phyloP scores from a whole-genome alignment of 257 asterid species.

The Nemophila menziesii region DNA sequence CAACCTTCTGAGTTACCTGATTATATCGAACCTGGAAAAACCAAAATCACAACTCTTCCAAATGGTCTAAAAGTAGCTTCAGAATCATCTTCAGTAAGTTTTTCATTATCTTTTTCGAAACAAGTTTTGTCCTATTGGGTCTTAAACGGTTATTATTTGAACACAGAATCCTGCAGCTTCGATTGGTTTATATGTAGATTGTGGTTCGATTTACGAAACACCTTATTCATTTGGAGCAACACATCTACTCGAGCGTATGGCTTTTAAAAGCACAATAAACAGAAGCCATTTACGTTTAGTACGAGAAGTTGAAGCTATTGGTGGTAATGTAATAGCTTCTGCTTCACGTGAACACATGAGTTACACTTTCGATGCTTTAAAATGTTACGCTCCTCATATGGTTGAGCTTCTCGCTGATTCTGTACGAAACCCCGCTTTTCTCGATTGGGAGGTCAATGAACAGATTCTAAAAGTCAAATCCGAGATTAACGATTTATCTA shows the following conservation, averaged over 20 bases:
- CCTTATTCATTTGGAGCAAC: slow-evolving; percentile 69
- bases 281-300: slow-evolving; percentile 76
- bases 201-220: slow-evolving; percentile 81
- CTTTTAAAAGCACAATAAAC: slow-evolving; percentile 77
- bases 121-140: neutral
- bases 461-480: slow-evolving; percentile 65
- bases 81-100: slow-evolving; percentile 63
- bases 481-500: slow-evolving; percentile 52
- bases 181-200: slow-evolving; percentile 72
- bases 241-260: slow-evolving; percentile 91
- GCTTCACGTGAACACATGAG: slow-evolving; percentile 80
- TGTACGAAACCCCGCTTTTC: slow-evolving; percentile 80
- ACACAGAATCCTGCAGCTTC: slow-evolving; percentile 85
- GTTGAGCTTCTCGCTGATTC: slow-evolving; percentile 76
- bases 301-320: slow-evolving; percentile 92
- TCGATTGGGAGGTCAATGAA: slow-evolving; percentile 96
- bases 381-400: slow-evolving; percentile 73
- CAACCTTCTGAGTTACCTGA: slow-evolving; percentile 72
- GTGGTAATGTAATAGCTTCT: slow-evolving; percentile 67
- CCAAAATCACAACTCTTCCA: slow-evolving; percentile 57
- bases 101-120: neutral
- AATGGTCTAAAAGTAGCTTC: slow-evolving; percentile 79
- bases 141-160: slow-evolving; percentile 2
- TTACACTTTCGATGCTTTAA: slow-evolving; percentile 71
- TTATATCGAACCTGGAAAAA: slow-evolving; percentile 57